Base-by-base conservation (phyloP, 345 rosid species). In the Eucalyptus regnans region DNA sequence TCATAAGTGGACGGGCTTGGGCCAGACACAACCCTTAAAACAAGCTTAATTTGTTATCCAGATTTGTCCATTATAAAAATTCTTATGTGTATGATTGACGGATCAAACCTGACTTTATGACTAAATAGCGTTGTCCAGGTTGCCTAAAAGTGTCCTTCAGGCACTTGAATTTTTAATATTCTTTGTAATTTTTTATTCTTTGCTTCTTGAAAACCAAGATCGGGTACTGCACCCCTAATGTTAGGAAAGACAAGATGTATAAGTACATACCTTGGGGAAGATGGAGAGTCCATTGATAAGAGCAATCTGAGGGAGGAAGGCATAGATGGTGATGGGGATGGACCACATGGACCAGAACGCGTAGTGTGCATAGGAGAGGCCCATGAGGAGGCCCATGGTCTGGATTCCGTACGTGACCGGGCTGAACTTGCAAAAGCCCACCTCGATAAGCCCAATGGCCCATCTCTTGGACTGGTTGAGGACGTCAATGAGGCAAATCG, bases 281-380 rank as follows among this genome's bases (percentile, higher is more conserved):
- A 96, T 86, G 51, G 83, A 88, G 64, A 93, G 89, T 33, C 93
- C 91, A 31, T 90, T 88, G 87, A 96, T 71, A 80, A 95, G 93
- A 54, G 96, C 95, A 5, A 97, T 89, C 79, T 94, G 99, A 13
- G 99, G 99, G 76, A 96, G 88, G 60, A 95, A 88, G n/a, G 94
- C 94, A 88, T 96, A 96, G 1, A 90, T 12, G 25, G 86, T 87
- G 15, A 93, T 43, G 33, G 99, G 96, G 56, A 96, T 88, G 4
- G 92, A 60, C 94, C 93, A 95, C 25, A 89, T 25, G 20, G 96
- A 54, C 99, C 97, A 94, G 50, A 92, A 90, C 51, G 94, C 90
- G n/a, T 62, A 89, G 17, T 93, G 91, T 31, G 92, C 46, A 88
- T 94, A 96, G 9, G 88, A 54, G 1, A 95, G 44, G 33, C 93